These are phyloP conservation scores for Hymenoscyphus repandus DNA, from an alignment of 2,329 filamentous ascomycete species.

Conservation along the genomic window DNA sequence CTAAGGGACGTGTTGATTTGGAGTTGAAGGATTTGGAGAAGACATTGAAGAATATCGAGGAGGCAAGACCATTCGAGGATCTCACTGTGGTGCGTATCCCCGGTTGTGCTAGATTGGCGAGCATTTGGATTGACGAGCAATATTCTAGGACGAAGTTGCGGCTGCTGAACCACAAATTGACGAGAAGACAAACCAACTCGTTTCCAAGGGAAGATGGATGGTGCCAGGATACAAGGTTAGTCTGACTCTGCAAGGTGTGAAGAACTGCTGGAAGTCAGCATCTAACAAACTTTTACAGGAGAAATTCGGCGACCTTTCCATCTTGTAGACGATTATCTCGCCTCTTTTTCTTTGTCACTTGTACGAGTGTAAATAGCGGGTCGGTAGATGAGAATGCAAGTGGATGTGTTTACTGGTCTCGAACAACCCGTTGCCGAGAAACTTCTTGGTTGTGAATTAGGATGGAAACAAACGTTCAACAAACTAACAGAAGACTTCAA, in stretches of 20 bases:
- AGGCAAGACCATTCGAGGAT: conserved; percentile 90
- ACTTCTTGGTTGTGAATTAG: too few relatives aligned
- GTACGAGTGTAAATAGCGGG: conserved; percentile 63
- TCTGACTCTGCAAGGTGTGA: conserved; percentile 15
- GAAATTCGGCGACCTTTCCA: conserved; percentile 96
- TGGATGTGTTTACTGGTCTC: conserved; percentile 12
- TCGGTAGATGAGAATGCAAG: conserved; percentile 21
- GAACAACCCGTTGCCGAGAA: neutral
- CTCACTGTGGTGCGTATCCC: conserved; percentile 81
- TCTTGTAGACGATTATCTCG: conserved; percentile 61
- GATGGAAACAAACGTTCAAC: too few relatives aligned
- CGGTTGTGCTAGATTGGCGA: neutral
- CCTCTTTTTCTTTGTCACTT: conserved; percentile 48
- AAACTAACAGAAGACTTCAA: too few relatives aligned
- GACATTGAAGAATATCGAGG: conserved; percentile 96
- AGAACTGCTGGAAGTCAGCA: conserved; percentile 2
- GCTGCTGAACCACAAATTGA: conserved; percentile 94
- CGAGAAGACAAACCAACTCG: conserved; percentile 89
- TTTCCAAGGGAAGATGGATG: conserved; percentile 96
- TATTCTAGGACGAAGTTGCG: conserved; percentile 79
- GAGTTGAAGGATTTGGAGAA: conserved; percentile 92
- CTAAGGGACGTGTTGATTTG: conserved; percentile 91
- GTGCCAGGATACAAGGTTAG: conserved; percentile 98
- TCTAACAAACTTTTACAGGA: conserved; percentile 64
- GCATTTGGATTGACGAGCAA: conserved; percentile 10